These are phyloP conservation scores for Aspergillus hancockii DNA, from an alignment of 495 filamentous ascomycete species.

Conservation along the genomic window DNA sequence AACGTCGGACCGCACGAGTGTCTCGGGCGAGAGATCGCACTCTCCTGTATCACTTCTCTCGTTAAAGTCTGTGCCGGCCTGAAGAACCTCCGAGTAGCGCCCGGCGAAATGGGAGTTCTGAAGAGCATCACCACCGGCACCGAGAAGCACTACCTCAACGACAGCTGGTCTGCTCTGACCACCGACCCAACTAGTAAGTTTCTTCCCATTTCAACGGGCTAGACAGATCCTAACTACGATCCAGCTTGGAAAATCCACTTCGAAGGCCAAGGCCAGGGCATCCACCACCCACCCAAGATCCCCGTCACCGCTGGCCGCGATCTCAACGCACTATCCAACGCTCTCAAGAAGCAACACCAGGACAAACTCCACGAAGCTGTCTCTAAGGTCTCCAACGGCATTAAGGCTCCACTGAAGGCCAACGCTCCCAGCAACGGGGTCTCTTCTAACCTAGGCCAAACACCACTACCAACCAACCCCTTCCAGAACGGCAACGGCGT, in stretches of 20 bases:
- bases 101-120: conserved; percentile 31
- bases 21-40: conserved; percentile 46
- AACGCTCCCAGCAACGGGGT: background rate
- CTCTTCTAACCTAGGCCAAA: background rate
- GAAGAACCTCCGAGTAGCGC: conserved; percentile 49
- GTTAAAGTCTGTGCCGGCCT: conserved; percentile 30
- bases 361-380: background rate
- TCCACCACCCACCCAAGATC: conserved; percentile 13
- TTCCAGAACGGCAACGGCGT: background rate
- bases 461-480: background rate
- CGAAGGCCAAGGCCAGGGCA: conserved; percentile 4
- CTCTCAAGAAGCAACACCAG: background rate
- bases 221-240: background rate
- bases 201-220: background rate
- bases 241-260: conserved; percentile 12
- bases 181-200: background rate
- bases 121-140: background rate
- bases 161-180: conserved; percentile 3
- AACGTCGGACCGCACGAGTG: conserved; percentile 48
- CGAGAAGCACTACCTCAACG: conserved; percentile 3
- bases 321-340: background rate
- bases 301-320: conserved; percentile 21
- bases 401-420: background rate
- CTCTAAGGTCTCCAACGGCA: background rate
- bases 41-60: conserved; percentile 42